Evolutionary conservation across 1,284 basidiomycete genomes (phyloP).

Genomic region (Marasmius fiardii): DNA sequence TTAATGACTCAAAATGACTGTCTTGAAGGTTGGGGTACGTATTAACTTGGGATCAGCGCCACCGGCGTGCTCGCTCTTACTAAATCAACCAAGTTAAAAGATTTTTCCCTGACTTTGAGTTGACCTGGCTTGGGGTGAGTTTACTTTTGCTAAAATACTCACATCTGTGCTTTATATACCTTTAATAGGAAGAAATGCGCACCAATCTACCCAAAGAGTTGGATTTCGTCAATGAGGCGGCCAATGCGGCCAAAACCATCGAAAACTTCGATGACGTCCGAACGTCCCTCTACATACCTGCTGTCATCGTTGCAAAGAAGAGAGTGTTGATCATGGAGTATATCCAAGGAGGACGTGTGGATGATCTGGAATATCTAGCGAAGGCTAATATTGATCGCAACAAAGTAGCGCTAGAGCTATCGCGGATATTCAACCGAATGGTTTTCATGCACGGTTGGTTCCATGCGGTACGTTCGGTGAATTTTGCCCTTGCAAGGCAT

Average conservation of each 20-base stretch:
- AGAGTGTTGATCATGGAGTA: conserved; percentile 95
- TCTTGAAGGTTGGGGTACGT: conserved; percentile 52
- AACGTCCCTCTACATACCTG: conserved; percentile 89
- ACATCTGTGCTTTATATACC: conserved; percentile 1
- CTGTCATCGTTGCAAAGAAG: conserved; percentile 81
- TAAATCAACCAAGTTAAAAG: conserved; percentile 55
- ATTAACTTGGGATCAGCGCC: background rate
- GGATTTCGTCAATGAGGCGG: conserved; percentile 90
- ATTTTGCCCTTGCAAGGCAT: conserved; percentile 1
- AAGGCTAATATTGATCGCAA: conserved; percentile 90
- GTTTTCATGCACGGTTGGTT: conserved; percentile 95
- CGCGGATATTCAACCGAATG: conserved; percentile 92
- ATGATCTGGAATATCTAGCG: conserved; percentile 86
- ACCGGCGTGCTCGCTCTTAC: background rate
- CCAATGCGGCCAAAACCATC: conserved; percentile 73
- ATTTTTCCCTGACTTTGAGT: conserved; percentile 89
- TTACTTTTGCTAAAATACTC: background rate
- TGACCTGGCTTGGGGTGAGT: conserved; percentile 81
- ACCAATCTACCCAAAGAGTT: conserved; percentile 93
- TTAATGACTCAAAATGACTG: background rate
- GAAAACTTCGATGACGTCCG: conserved; percentile 73
- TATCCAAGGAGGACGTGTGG: conserved; percentile 85
- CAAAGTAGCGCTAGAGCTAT: conserved; percentile 87
- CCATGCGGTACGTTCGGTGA: conserved; percentile 58
- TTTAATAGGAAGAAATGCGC: conserved; percentile 84